phyloP scores from a whole-genome alignment of 129 eudicot genomes.

The Daucus carota region DH1_v3.0 NC_030386.2:11182501-11183000 shows the following conservation, averaged over 20 bases:
- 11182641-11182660: slow-evolving; percentile 61
- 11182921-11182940: slow-evolving; percentile 36
- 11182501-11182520: background rate
- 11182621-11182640: slow-evolving; percentile 99
- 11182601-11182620: slow-evolving; percentile 62
- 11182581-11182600: slow-evolving; percentile 65
- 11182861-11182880: background rate
- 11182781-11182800: background rate
- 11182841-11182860: background rate
- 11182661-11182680: slow-evolving; percentile 10
- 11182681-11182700: background rate
- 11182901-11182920: background rate
- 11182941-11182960: slow-evolving; percentile 53
- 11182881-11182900: background rate
- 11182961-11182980: slow-evolving; percentile 59
- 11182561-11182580: slow-evolving; percentile 61
- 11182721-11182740: background rate
- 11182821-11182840: too few relatives aligned
- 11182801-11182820: background rate
- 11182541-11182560: background rate
- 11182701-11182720: too few relatives aligned
- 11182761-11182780: background rate
- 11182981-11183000: slow-evolving; percentile 60
- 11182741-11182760: background rate
- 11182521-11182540: background rate